phyloP scores from a whole-genome alignment of 1,284 basidiomycete genomes.

The Cryptococcus wingfieldii region DNA sequence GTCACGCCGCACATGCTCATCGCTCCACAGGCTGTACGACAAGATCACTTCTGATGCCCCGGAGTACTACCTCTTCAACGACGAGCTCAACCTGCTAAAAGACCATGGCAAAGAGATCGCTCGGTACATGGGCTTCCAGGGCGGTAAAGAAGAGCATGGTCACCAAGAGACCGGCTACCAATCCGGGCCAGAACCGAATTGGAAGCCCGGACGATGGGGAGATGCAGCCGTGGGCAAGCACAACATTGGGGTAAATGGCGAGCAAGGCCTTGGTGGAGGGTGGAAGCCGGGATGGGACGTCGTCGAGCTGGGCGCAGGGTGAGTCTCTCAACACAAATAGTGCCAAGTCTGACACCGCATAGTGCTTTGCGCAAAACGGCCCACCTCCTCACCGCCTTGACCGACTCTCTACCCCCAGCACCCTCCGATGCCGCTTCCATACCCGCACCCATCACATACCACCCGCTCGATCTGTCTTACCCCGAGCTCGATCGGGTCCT shows the following conservation, averaged over 20 bases:
- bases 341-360: not conserved
- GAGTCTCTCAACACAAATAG: constrained; percentile 45
- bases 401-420: constrained; percentile 52
- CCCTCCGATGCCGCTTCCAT: constrained; percentile 23
- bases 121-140: constrained; percentile 51
- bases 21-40: constrained; percentile 42
- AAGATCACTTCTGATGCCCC: constrained; percentile 71
- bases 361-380: constrained; percentile 84
- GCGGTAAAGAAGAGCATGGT: constrained; percentile 6
- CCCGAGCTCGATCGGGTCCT: constrained; percentile 80
- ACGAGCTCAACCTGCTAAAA: constrained; percentile 53
- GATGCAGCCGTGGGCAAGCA: constrained; percentile 65
- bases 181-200: constrained; percentile 20
- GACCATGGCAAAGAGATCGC: constrained; percentile 52
- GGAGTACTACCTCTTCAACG: constrained; percentile 82
- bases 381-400: constrained; percentile 72
- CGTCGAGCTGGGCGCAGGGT: constrained; percentile 85
- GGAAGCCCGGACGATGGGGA: constrained; percentile 52
- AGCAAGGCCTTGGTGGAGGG: constrained; percentile 51
- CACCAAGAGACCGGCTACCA: constrained; percentile 1
- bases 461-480: constrained; percentile 87
- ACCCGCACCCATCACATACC: constrained; percentile 69
- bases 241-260: constrained; percentile 58
- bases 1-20: not conserved
- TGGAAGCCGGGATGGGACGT: constrained; percentile 54